Conservation (phyloP, 1,284 basidiomycete species). For the Sporisorium iseilematis-ciliati region DNA sequence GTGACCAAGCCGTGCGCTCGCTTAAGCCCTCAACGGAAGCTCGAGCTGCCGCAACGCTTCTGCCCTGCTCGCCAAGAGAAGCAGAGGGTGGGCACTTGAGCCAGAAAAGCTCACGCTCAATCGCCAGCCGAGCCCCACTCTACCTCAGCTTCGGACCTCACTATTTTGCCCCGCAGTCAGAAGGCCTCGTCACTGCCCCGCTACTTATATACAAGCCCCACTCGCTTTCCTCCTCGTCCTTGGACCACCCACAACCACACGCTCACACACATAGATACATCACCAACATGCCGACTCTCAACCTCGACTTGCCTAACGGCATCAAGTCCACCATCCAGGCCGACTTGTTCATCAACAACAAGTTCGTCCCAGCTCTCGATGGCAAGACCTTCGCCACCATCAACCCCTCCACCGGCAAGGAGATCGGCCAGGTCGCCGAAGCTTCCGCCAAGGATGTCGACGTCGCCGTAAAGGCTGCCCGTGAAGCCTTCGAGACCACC, state of each 20-base stretch:
- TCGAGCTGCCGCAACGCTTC: slow-evolving; percentile 19
- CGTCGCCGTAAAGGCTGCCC: slow-evolving; percentile 63
- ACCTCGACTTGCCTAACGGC: slow-evolving; percentile 66
- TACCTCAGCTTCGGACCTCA: neutral
- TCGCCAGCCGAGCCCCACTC: neutral
- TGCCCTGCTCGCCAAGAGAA: neutral
- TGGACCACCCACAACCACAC: neutral
- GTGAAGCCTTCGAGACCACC: slow-evolving; percentile 56
- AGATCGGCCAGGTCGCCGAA: slow-evolving; percentile 64
- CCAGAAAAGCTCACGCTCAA: neutral
- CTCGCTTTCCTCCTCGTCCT: neutral
- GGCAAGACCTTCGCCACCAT: slow-evolving; percentile 65
- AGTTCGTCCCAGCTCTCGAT: slow-evolving; percentile 62
- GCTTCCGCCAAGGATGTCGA: slow-evolving; percentile 66
- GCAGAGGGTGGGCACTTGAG: neutral
- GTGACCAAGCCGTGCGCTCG: too few species aligned
- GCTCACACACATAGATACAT: neutral
- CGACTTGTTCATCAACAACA: slow-evolving; percentile 67
- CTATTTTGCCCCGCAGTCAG: slow-evolving; percentile 24
- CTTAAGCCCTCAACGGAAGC: neutral
- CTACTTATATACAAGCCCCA: slow-evolving; percentile 13
- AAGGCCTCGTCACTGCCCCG: neutral
- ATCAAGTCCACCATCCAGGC: slow-evolving; percentile 59
- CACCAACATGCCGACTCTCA: slow-evolving; percentile 54
- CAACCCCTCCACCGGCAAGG: slow-evolving; percentile 65